Evolutionary conservation across 441 rosid species (phyloP), one percentile per base, ranked within the genome.

Genomic region (Flueggea neowawraea): DNA sequence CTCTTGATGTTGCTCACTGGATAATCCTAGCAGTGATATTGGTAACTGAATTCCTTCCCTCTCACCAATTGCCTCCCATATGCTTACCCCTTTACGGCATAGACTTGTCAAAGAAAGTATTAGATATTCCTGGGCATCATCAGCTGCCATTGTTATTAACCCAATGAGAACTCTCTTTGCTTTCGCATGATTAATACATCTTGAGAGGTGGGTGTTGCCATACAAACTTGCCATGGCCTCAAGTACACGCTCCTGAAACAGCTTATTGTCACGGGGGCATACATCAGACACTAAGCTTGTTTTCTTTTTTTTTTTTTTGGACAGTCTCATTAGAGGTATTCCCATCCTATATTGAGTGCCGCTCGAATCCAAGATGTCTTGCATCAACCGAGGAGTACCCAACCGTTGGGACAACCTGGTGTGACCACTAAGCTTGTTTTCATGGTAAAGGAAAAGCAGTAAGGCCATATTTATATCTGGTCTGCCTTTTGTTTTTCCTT

Each of bases 151-250:
- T 44, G 84, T 85, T 66, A 82, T 82, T 54, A 93, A 88, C 57
- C 89, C 87, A 33, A 88, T 74, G 62, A 93, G 86, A 65, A 80
- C 82, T 77, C 70, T 79, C 82, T 88, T 94, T 22, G 91, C 86
- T 51, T 90, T 96, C 57, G 89, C 85, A 63, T 85, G 78, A 61
- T 75, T 64, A 43, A 90, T 69, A 67, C 74, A 72, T 64, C 66
- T 66, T 36, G 87, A 75, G 28, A 94, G 72, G 76, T 71, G 63
- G 67, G 36, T 64, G 62, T 90, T 94, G 53, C 95, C 89, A 68
- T 80, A 90, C 36, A 94, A 79, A 73, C 97, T 90, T 45, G 80
- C 88, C 98, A 94, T 87, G 45, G 96, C 95, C 82, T 90, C 96
- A 62, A 94, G 84, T 39, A 87, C 65, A 69, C 95, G 96, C 78